A percentile compares a stretch with the other conserved stretches of the same genome.
These are phyloP conservation scores for Rosa rugosa DNA, from an alignment of 306 rosid genomes.

Conservation along the genomic window DNA sequence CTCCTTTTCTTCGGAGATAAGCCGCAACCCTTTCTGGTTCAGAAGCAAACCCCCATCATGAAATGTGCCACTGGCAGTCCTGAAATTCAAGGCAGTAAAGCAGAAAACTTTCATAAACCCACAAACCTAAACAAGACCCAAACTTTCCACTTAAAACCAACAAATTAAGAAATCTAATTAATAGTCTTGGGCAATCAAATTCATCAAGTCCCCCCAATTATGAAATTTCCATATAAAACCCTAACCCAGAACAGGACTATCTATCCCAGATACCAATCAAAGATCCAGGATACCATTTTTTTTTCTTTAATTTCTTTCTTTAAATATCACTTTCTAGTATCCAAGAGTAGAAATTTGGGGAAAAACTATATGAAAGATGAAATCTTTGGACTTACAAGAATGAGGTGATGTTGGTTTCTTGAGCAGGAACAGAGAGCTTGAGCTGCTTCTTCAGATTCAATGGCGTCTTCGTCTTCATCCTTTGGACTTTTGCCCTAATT, in stretches of 20 bases:
- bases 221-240: slow-evolving; percentile 8
- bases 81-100: slow-evolving; percentile 18
- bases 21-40: slow-evolving; percentile 87
- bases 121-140: neutral
- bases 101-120: neutral
- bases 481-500: neutral
- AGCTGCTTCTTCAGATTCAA: slow-evolving; percentile 86
- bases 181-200: slow-evolving; percentile 3
- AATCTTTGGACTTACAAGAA: slow-evolving; percentile 56
- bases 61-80: slow-evolving; percentile 83
- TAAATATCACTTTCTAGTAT: neutral
- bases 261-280: neutral
- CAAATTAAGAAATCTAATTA: slow-evolving; percentile 5
- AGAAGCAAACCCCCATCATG: slow-evolving; percentile 87
- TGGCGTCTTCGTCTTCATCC: slow-evolving; percentile 85
- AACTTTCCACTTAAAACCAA: neutral
- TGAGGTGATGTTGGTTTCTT: slow-evolving; percentile 69
- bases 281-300: neutral
- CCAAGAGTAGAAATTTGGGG: slow-evolving; percentile 2
- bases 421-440: slow-evolving; percentile 85
- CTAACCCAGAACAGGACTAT: neutral
- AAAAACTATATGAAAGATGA: slow-evolving; percentile 12
- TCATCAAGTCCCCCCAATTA: neutral
- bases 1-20: slow-evolving; percentile 75
- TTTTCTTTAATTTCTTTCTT: neutral